phyloP scores from a whole-genome alignment of 495 filamentous ascomycete species.

The Terfezia claveryi region DNA sequence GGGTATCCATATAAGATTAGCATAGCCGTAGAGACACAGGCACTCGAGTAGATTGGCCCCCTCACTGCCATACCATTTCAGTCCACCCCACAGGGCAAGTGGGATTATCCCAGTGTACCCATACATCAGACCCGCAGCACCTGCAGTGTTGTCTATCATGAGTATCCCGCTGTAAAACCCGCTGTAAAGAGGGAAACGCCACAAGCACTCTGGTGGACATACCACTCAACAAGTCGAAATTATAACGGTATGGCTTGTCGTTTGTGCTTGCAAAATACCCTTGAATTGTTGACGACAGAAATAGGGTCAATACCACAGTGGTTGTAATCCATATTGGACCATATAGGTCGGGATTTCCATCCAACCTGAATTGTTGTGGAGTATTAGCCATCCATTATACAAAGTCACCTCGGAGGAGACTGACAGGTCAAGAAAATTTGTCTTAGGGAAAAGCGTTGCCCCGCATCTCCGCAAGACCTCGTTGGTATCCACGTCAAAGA shows the following conservation, averaged over 20 bases:
- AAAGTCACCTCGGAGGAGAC: constrained; percentile 23
- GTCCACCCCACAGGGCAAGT: constrained; percentile 59
- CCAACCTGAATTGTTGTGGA: neutral
- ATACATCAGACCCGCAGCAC: constrained; percentile 75
- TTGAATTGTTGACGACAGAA: constrained; percentile 83
- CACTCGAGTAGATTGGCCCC: constrained; percentile 80
- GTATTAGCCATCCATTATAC: neutral
- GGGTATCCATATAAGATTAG: constrained; percentile 87
- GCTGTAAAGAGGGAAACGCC: no score
- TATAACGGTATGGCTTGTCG: constrained; percentile 32
- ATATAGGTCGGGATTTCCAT: neutral
- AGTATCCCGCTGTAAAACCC: no score
- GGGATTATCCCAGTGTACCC: constrained; percentile 68
- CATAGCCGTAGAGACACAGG: constrained; percentile 84
- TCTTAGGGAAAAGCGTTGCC: constrained; percentile 64
- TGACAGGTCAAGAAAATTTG: constrained; percentile 86
- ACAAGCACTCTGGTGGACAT: neutral
- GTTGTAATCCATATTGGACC: constrained; percentile 96
- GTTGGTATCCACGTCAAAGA: constrained; percentile 90
- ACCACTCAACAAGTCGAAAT: constrained; percentile 49
- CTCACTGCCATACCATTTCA: constrained; percentile 83
- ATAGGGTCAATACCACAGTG: constrained; percentile 85
- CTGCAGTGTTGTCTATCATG: constrained; percentile 20
- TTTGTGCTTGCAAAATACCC: constrained; percentile 50
- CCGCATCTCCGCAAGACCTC: constrained; percentile 64